Percentiles rank a stretch among this genome's conserved stretches.
These are phyloP conservation scores for Peronospora destructor DNA, from an alignment of 352 stramenopile genomes.

Conservation along the genomic window DNA sequence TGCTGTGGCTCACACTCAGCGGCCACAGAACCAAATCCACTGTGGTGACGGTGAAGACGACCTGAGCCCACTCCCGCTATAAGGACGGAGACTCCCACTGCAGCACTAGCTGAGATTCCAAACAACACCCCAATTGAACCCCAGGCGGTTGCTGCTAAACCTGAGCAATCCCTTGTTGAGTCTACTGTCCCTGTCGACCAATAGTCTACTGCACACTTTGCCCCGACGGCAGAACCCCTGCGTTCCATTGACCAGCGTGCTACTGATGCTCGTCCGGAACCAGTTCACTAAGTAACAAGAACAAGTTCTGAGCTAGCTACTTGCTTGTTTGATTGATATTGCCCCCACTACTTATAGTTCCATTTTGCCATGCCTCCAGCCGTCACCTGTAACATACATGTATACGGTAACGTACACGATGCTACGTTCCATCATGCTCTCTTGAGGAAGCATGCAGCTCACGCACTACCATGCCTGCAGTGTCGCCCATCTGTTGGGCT, in stretches of 20 bases:
- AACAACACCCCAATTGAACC: neutral
- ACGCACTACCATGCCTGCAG: no score
- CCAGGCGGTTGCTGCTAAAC: neutral
- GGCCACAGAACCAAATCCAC: constrained; percentile 25
- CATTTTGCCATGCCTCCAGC: neutral
- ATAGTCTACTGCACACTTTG: neutral
- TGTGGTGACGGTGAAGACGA: constrained; percentile 19
- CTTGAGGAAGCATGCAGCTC: no score
- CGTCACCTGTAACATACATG: neutral
- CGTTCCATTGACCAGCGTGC: constrained; percentile 1
- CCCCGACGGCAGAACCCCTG: constrained; percentile 1
- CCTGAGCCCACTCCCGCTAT: constrained; percentile 19
- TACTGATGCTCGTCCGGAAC: neutral
- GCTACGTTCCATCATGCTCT: no score
- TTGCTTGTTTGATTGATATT: neutral
- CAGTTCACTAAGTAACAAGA: neutral
- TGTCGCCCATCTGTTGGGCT: no score
- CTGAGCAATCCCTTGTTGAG: neutral
- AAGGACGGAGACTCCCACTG: constrained; percentile 12
- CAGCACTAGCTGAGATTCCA: constrained; percentile 7
- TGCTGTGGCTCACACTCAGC: constrained; percentile 30
- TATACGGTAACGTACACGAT: no score
- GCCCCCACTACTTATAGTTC: no score
- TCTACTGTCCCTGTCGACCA: constrained; percentile 5
- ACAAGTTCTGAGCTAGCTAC: neutral